A percentile compares a stretch with the other conserved stretches of the same genome.
Conservation (phyloP, 306 rosid genomes). For the Pyrus communis region DNA sequence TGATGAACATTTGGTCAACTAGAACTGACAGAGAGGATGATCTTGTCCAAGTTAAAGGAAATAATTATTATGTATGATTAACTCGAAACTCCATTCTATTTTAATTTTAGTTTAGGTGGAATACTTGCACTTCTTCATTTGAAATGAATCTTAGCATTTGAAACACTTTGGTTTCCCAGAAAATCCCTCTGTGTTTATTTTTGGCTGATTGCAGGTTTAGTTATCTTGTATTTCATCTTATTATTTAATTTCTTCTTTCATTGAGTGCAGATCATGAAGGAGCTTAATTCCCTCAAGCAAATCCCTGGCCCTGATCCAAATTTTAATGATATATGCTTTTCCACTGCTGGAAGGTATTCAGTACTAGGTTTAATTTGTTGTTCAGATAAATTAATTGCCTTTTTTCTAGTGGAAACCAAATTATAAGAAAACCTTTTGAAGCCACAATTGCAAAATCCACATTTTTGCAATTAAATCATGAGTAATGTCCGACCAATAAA, state of each 20-base stretch:
- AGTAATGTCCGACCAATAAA: background rate
- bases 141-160: background rate
- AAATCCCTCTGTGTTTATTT: background rate
- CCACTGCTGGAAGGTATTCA: slow-evolving; percentile 66
- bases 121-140: background rate
- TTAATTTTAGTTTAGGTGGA: background rate
- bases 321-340: slow-evolving; percentile 71
- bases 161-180: background rate
- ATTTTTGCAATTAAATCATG: background rate
- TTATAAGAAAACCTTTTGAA: background rate
- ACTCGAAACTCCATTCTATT: background rate
- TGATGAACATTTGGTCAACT: background rate
- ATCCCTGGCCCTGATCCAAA: slow-evolving; percentile 87
- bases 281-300: slow-evolving; percentile 48
- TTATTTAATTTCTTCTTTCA: background rate
- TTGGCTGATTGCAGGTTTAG: background rate
- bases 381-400: background rate
- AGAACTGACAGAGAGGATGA: background rate
- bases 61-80: background rate
- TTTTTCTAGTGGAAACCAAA: slow-evolving; percentile 3
- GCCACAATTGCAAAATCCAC: background rate
- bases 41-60: background rate
- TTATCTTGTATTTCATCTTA: background rate
- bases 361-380: slow-evolving; percentile 6
- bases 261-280: slow-evolving; percentile 54